Evolutionary conservation across 257 asterid species (phyloP).

Genomic region (Solanum virginianum): DNA sequence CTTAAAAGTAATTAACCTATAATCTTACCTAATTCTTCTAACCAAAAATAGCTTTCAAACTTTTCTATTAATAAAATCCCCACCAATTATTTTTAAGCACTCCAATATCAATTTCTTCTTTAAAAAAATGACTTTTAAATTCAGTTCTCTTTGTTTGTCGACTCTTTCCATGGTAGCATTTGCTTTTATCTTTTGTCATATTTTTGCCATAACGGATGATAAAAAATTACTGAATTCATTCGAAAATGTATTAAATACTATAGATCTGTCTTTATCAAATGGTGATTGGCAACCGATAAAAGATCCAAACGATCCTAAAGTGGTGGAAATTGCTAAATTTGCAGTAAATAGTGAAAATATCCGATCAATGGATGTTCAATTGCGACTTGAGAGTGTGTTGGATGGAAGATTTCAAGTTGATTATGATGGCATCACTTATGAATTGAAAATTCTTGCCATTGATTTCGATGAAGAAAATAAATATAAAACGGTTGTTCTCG

Average conservation of each 20-base stretch:
- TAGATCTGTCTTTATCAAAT: neutral
- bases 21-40: neutral
- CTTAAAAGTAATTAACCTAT: neutral
- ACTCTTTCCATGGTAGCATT: neutral
- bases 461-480: neutral
- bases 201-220: neutral
- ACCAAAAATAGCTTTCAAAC: neutral
- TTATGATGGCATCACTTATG: neutral
- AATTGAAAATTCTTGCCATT: neutral
- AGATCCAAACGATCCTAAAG: neutral
- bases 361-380: neutral
- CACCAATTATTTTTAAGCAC: neutral
- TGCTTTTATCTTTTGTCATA: neutral
- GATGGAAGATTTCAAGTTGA: neutral
- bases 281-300: neutral
- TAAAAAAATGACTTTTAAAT: neutral
- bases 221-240: neutral
- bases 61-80: neutral
- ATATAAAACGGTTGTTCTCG: neutral
- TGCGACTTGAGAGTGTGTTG: neutral
- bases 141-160: too few species aligned
- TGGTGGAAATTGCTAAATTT: neutral
- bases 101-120: neutral
- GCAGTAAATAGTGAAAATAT: neutral
- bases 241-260: neutral